Percentiles rank a stretch among this genome's conserved stretches.
phyloP scores from a whole-genome alignment of 2,329 filamentous ascomycete genomes.

The Teratosphaeria viscida region DNA sequence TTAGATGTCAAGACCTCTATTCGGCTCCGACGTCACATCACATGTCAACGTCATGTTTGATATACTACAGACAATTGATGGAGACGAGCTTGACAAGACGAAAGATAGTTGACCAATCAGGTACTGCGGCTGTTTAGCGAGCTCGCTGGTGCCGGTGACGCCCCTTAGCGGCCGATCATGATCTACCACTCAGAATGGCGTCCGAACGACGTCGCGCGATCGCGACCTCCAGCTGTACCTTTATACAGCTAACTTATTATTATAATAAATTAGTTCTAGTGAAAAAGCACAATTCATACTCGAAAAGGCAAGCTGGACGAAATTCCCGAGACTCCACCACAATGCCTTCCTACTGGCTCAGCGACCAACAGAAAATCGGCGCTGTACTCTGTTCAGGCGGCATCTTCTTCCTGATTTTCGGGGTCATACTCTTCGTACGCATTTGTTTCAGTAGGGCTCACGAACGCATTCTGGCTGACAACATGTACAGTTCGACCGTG shows the following conservation, averaged over 20 bases:
- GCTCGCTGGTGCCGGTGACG: neutral
- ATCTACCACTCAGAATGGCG: neutral
- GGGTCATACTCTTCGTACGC: conserved; percentile 57
- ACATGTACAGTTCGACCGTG: conserved; percentile 61
- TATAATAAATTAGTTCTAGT: neutral
- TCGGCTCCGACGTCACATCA: too few relatives aligned
- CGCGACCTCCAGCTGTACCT: neutral
- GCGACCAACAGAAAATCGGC: conserved; percentile 91
- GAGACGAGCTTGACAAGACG: neutral
- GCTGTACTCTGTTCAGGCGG: conserved; percentile 96
- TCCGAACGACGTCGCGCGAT: neutral
- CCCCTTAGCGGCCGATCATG: neutral
- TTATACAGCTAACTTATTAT: neutral
- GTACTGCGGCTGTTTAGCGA: neutral
- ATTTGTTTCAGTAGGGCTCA: neutral
- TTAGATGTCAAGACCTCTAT: too few relatives aligned
- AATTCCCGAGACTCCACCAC: conserved; percentile 18
- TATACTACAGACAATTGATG: too few relatives aligned
- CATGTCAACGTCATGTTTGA: too few relatives aligned
- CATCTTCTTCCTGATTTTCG: conserved; percentile 87
- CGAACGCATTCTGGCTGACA: conserved; percentile 40
- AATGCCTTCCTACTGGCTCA: conserved; percentile 91
- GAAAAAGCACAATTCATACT: neutral
- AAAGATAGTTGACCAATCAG: neutral
- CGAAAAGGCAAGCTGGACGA: neutral